These are phyloP conservation scores for Volutella citrinella DNA, from an alignment of 2,329 filamentous ascomycete species.

Conservation along the genomic window DNA sequence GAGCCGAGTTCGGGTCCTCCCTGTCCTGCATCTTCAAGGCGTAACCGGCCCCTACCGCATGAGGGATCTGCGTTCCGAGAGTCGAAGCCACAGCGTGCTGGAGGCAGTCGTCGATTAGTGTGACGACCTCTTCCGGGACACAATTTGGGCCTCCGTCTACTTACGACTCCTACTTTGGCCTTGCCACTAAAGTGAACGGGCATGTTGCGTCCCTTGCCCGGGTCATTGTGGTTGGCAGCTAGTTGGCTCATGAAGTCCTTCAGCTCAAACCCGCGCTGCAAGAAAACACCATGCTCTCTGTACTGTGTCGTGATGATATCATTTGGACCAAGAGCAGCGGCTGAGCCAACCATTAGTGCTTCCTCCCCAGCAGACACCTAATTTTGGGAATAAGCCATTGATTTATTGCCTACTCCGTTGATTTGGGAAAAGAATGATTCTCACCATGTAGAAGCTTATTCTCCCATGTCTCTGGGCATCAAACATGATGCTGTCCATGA, in stretches of 20 bases:
- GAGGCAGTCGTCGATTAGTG: background rate
- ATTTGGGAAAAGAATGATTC: slow-evolving; percentile 32
- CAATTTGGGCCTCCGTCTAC: slow-evolving; percentile 20
- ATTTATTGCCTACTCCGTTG: too few relatives aligned
- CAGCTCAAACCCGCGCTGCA: slow-evolving; percentile 79
- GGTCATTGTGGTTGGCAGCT: slow-evolving; percentile 76
- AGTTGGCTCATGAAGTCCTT: slow-evolving; percentile 88
- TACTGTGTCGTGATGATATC: slow-evolving; percentile 91
- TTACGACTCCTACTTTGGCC: slow-evolving; percentile 69
- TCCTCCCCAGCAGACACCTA: slow-evolving; percentile 66
- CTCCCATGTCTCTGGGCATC: slow-evolving; percentile 86
- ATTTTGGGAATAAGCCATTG: too few relatives aligned
- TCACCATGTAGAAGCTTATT: slow-evolving; percentile 90
- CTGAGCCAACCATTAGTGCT: slow-evolving; percentile 80
- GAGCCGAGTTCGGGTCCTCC: slow-evolving; percentile 59
- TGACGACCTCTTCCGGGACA: background rate
- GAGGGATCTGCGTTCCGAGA: slow-evolving; percentile 78
- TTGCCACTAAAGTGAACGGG: slow-evolving; percentile 84
- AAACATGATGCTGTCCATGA: slow-evolving; percentile 93
- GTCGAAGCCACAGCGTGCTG: slow-evolving; percentile 75
- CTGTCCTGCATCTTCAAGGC: slow-evolving; percentile 73
- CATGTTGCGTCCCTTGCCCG: slow-evolving; percentile 82
- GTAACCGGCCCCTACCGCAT: slow-evolving; percentile 76
- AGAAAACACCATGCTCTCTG: slow-evolving; percentile 80
- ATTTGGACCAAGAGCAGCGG: slow-evolving; percentile 66